Evolutionary conservation across 371 early-diverging fungal species (phyloP).

Genomic region (Smittium culicis): DNA sequence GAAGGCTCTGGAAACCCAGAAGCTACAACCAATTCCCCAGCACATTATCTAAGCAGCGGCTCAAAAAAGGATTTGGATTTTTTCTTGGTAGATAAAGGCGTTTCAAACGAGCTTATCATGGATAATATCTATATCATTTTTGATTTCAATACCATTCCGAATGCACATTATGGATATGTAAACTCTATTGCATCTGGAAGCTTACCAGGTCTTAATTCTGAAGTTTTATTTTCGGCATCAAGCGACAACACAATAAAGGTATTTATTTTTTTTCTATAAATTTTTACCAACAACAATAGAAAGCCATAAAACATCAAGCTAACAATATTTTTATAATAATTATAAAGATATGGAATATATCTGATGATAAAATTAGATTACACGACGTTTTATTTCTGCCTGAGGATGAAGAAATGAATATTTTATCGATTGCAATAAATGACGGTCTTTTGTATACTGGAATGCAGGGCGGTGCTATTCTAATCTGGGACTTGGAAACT

Average conservation of each 20-base stretch:
- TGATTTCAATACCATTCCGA: conserved; percentile 38
- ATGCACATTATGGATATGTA: conserved; percentile 64
- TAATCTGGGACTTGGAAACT: conserved; percentile 70
- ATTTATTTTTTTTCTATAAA: background rate
- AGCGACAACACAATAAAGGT: conserved; percentile 57
- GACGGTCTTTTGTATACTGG: conserved; percentile 64
- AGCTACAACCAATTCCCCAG: conserved; percentile 1
- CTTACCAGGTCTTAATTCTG: conserved; percentile 35
- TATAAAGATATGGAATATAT: conserved; percentile 42
- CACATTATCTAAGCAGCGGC: background rate
- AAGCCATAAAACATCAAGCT: too few species aligned
- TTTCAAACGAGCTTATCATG: background rate
- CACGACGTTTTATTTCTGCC: conserved; percentile 33
- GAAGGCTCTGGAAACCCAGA: conserved; percentile 17
- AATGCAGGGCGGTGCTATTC: conserved; percentile 61
- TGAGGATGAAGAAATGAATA: conserved; percentile 43
- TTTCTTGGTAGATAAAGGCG: background rate
- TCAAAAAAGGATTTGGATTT: background rate
- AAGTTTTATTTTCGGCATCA: conserved; percentile 51
- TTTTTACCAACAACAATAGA: too few species aligned
- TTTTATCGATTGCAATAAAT: conserved; percentile 45
- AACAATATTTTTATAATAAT: too few species aligned
- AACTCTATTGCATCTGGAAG: conserved; percentile 45
- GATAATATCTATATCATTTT: conserved; percentile 38
- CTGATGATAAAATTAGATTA: conserved; percentile 20